Evolutionary conservation across 1,284 basidiomycete genomes (phyloP), one percentile per base, ranked within the genome.

Genomic region (Heliocybe sulcata): DNA sequence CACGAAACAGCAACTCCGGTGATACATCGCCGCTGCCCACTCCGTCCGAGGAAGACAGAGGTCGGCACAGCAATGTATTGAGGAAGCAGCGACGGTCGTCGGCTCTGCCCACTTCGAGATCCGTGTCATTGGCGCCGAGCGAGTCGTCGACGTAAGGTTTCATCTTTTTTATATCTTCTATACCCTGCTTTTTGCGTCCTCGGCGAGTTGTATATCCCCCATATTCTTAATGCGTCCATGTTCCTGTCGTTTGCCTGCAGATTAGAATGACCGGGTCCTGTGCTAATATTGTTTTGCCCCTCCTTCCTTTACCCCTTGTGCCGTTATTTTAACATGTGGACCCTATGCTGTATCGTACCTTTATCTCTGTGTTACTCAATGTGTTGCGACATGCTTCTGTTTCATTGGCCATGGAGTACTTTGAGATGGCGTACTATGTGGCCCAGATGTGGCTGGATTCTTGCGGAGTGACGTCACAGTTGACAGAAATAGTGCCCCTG

Each of bases 1-100:
- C 56, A 58, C 50, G 51, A 56, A 61, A 56, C 61, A 53, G 56
- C 55, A n/a, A n/a, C n/a, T n/a, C n/a, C n/a, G 64, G 53, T 42
- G 56, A 50, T 51, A 33, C 51, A 3, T 29, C 26, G 51, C 47
- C 47, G 11, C 20, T 49, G 6, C 12, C 47, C 11, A 14, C 47
- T 25, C 20, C 27, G 20, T 22, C 47, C 12, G 47, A 49, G 23
- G 47, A 49, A 11, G 51, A 52, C 20, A 16, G 51, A 22, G 29
- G 20, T 3, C 27, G 29, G 9, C 29, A 29, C n/a, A 12, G 29
- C 51, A 31, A 35, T 11, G 4, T 33, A 4, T 29, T 50, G 26
- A 52, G 33, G 51, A 52, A 52, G 29, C 51, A 49, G 20, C 47
- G 47, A 20, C 47, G 47, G 20, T 25, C 27, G 22, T 49, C 47